Evolutionary conservation across 2,329 filamentous ascomycete genomes (phyloP), one percentile per base, ranked within the genome.

Genomic region (Onygena corvina): DNA sequence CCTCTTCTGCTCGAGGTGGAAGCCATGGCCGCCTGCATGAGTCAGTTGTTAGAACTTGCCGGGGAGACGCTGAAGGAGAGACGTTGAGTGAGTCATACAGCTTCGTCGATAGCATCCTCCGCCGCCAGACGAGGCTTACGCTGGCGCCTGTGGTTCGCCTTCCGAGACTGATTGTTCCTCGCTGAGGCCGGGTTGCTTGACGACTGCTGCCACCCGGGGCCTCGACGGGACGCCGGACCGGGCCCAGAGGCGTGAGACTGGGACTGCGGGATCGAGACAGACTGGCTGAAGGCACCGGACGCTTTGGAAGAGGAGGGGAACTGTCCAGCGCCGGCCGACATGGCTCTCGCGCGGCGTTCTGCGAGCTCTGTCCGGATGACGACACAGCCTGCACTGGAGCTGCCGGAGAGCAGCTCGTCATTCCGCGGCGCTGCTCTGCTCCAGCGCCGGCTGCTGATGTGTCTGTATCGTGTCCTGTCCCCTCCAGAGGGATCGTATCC

Each of bases 91-190:
- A n/a, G 33, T 74, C 78, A 66, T 70, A 89, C 77, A 58, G 76
- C 74, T 71, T 95, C 88, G 56, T 81, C 87, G 77, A 93, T 82
- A 59, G 79, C 80, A 77, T 94, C 88, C 71, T 94, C 88, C 71
- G 89, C 81, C 63, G 83, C 76, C 57, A 83, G 71, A 50, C 76
- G 74, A 44, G 87, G 84, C 61, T 82, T 81, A 60, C 82, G 83
- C 61, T 88, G 84, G 55, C 79, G 80, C 64, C 86, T 88, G 70
- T 95, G 87, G 66, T 92, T 87, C 64, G 83, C 89, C 66, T 83
- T 84, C 48, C 76, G 73, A 38, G 71, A 73, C 69, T 96, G 90
- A 48, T 76, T 80, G 67, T 86, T 94, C 59, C 89, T 78, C 47
- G 69, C 57, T 20, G 67, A 60, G 7, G 64, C 54, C 4, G 58